Evolutionary conservation across 768 basidiomycete species (phyloP), one percentile per base, ranked within the genome.

Genomic region (Rubroboletus satanas): DNA sequence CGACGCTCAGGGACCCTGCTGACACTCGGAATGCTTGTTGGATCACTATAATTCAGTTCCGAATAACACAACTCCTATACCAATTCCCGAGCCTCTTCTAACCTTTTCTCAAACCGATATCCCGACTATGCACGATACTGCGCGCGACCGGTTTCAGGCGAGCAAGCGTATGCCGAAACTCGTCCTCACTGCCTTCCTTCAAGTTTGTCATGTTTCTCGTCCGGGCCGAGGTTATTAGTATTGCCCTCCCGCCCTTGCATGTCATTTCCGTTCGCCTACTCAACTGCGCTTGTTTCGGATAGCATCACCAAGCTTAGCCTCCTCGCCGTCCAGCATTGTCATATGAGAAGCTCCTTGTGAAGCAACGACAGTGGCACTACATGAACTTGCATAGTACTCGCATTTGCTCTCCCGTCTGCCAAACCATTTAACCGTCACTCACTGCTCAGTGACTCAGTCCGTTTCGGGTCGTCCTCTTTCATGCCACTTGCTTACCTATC

Each of bases 221-320:
- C 23, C 42, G 43, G 37, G 10, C 49, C 60, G 49, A 49, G 29
- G 37, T 33, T 29, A 53, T 26, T 26, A 26, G 26, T 26, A 26
- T 49, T 36, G 29, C 44, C 39, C 31, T 39, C 42, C 33, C 46
- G 32, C 11, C 48, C 49, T 26, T 44, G 42, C 7, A 14, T 48
- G 51, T 64, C 64, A 64, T 64, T 46, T 64, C 61, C 55, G 58
- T 31, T 56, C 47, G 39, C 46, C 11, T 49, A 38, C 43, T 48
- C 54, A 7, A 41, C 29, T 54, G 44, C 53, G 52, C 37, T 45
- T 28, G 33, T 52, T 37, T 52, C 60, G 63, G 51, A 39, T 54
- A 47, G 38, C 35, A 41, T 37, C 12, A 44, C 49, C 49, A 46
- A 44, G 12, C 47, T 14, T 51, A 44, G 12, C 47, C n/a, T 51